Base-by-base conservation (phyloP, 2,329 filamentous ascomycete genomes). In the Curvularia spicifera region DNA sequence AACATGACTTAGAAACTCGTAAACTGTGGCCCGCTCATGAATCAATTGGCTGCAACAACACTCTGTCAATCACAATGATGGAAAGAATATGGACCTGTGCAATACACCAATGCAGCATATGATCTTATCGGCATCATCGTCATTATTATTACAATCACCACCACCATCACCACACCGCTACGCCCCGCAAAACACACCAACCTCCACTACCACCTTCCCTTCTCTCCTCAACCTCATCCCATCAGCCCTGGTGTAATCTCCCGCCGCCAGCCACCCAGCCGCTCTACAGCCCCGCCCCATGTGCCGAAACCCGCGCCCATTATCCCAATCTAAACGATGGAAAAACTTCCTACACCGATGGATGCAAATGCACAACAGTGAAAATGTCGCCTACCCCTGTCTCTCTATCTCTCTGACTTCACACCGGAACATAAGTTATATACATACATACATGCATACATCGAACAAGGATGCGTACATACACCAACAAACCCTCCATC, bases 371-470 rank as follows among this genome's bases (percentile, higher is more conserved):
- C 13, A 35, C 3, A 15, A n/a, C 10, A 33, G 20, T 22, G 8
- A 7, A 35, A 12, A 35, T 7, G 24, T 49, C 46, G 46, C 46
- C 37, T 51, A 51, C 48, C 48, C 48, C 37, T 51, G 48, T 9
- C 31, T 33, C 31, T 18, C 18, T 18, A 18, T 33, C 5, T 40
- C 18, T 15, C 24, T 9, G 4, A 29, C 9, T 1, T 5, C 26
- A 15, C 24, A 9, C n/a, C 18, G 7, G 10, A 5, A 42, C 18
- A 3, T 42, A 42, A 1, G 10, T 22, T 18, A n/a, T n/a, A n/a
- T n/a, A n/a, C n/a, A n/a, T n/a, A n/a, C n/a, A n/a, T n/a, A n/a
- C n/a, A n/a, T n/a, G n/a, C n/a, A n/a, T n/a, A n/a, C n/a, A n/a
- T n/a, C n/a, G n/a, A n/a, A n/a, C n/a, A n/a, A n/a, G n/a, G n/a